A percentile compares a stretch with the other conserved stretches of the same genome.
phyloP scores from a whole-genome alignment of 176 grass and related monocot genomes.

The Puya raimondii region DNA sequence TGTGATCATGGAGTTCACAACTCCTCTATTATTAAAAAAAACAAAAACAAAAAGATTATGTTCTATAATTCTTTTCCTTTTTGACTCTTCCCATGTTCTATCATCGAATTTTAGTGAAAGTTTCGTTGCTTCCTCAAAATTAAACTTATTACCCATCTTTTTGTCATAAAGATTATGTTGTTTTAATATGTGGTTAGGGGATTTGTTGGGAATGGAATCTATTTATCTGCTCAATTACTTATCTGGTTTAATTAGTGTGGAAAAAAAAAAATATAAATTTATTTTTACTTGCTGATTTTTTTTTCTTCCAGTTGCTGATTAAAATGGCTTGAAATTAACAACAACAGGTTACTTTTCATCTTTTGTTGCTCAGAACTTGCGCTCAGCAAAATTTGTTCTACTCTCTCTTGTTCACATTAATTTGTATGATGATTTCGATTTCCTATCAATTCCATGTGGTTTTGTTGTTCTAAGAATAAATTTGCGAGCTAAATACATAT shows the following conservation, averaged over 20 bases:
- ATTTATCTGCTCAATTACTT: background rate
- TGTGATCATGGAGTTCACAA: constrained; percentile 12
- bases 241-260: background rate
- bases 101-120: background rate
- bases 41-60: background rate
- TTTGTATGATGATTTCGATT: background rate
- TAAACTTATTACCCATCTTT: background rate
- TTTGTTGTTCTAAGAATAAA: background rate
- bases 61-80: background rate
- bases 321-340: too few relatives aligned
- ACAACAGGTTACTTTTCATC: too few relatives aligned
- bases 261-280: too few relatives aligned
- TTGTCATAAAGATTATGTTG: background rate
- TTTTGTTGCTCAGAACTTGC: background rate
- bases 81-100: background rate
- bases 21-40: background rate
- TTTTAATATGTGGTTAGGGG: too few relatives aligned
- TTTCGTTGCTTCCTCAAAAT: too few relatives aligned
- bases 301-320: too few relatives aligned
- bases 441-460: background rate
- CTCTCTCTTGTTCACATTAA: background rate
- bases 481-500: background rate
- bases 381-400: background rate
- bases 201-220: background rate
- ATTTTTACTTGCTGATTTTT: too few relatives aligned